phyloP scores from a whole-genome alignment of 306 rosid genomes.

The Benincasa hispida region DNA sequence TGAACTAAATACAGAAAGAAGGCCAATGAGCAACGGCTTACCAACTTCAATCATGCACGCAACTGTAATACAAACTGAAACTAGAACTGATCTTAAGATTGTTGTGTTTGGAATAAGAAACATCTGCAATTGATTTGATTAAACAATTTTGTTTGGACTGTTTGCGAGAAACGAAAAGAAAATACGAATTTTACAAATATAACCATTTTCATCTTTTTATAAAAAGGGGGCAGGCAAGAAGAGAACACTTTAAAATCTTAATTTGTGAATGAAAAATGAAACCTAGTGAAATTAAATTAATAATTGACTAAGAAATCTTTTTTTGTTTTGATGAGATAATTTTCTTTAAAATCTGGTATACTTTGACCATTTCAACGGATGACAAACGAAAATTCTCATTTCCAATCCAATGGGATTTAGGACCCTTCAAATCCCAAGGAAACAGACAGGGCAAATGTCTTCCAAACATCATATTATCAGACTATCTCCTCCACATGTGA shows the following conservation, averaged over 20 bases:
- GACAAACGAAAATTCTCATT: background rate
- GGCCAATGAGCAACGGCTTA: background rate
- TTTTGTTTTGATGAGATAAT: background rate
- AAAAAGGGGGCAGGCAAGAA: background rate
- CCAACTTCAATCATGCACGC: background rate
- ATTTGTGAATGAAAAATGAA: background rate
- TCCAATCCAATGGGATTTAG: background rate
- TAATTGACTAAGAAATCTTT: background rate
- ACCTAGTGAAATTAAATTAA: background rate
- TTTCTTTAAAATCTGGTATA: background rate
- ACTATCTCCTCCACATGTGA: background rate
- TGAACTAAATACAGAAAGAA: background rate
- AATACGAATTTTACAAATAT: background rate
- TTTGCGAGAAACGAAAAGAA: background rate
- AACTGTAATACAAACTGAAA: background rate
- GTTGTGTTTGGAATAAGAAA: background rate
- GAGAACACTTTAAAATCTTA: background rate
- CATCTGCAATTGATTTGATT: background rate
- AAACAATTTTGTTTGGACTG: background rate
- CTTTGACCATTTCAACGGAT: background rate
- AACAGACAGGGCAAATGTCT: background rate
- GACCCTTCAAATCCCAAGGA: background rate
- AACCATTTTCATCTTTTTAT: background rate
- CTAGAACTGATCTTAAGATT: background rate
- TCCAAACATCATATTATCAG: background rate